Base-by-base conservation (phyloP, 805 yeast genomes). In the Schizosaccharomyces octosporus region DNA sequence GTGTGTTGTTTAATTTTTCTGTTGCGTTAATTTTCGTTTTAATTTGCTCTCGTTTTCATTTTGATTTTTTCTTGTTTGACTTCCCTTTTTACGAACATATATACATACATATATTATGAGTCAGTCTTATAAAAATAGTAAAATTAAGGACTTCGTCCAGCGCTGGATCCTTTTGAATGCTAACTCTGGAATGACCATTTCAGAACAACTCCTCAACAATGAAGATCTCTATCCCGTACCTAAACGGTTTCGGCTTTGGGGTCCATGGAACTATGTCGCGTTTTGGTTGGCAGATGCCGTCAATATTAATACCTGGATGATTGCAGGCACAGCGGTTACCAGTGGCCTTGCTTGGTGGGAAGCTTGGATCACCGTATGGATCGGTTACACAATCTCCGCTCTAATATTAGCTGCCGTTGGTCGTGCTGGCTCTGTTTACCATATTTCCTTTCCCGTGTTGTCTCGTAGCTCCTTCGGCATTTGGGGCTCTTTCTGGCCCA, bases 251-350 rank as follows among this genome's bases (percentile, higher is more conserved):
- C 60, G 60, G 9, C 24, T 29, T 19, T 57, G 60, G 60, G 60
- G 60, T n/a, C n/a, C 45, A 6, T 57, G 60, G 60, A 57, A 87
- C 70, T 87, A 74, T 69, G 81, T 84, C 15, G 81, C 79, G 65
- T 84, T 85, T 67, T 87, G 96, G 96, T 71, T 87, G 63, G 87
- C 95, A 0, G 96, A 87, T 69, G 82, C 95, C 41, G 85, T 87
- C 74, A 87, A 87, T 72, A 81, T 87, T 69, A 87, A 85, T 70
- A 86, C 95, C 5, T 87, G 90, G 87, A 88, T 85, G 74, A 86
- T 87, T 66, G 95, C 95, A 1, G 82, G 90, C 7, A 84, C 95
- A 0, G 95, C 95, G 67, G 83, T 84, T 62, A 75, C 76, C 61
- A 80, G 81, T 27, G 93, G 93, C 11, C 73, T 87, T 72, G 79